Conservation (phyloP, 805 yeast genomes). For the Cyberlindnera petersonii region DNA sequence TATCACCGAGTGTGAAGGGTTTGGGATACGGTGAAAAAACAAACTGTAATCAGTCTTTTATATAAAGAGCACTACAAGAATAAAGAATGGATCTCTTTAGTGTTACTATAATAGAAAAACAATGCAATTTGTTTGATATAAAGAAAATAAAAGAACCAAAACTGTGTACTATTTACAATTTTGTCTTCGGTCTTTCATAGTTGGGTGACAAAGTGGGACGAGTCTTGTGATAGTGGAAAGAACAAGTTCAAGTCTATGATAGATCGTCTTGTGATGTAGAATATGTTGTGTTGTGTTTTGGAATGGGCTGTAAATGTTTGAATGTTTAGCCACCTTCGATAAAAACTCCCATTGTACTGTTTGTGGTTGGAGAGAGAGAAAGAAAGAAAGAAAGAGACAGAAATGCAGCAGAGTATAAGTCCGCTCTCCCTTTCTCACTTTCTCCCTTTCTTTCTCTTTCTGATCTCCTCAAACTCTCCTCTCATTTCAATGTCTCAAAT, state of each 20-base stretch:
- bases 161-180: slow-evolving; percentile 21
- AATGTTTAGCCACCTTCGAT: slow-evolving; percentile 5
- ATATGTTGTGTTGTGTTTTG: slow-evolving; percentile 4
- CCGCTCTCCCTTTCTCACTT: neutral
- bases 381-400: neutral
- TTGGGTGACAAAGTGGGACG: slow-evolving; percentile 2
- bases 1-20: slow-evolving; percentile 77
- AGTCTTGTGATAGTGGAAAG: too few species aligned
- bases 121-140: slow-evolving; percentile 18
- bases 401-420: neutral
- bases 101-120: slow-evolving; percentile 10
- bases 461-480: slow-evolving; percentile 1
- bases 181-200: slow-evolving; percentile 14
- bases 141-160: slow-evolving; percentile 18
- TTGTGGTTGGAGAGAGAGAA: neutral
- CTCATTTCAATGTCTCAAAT: neutral
- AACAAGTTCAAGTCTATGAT: slow-evolving; percentile 11
- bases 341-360: neutral
- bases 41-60: too few species aligned
- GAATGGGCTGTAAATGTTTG: slow-evolving; percentile 5
- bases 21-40: slow-evolving; percentile 53
- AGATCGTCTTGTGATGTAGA: neutral
- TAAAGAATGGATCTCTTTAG: neutral
- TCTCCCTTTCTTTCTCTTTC: neutral
- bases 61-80: too few species aligned